A percentile compares a stretch with the other conserved stretches of the same genome.
phyloP scores from a whole-genome alignment of 1,284 basidiomycete genomes.

The Marasmius tenuissimus region DNA sequence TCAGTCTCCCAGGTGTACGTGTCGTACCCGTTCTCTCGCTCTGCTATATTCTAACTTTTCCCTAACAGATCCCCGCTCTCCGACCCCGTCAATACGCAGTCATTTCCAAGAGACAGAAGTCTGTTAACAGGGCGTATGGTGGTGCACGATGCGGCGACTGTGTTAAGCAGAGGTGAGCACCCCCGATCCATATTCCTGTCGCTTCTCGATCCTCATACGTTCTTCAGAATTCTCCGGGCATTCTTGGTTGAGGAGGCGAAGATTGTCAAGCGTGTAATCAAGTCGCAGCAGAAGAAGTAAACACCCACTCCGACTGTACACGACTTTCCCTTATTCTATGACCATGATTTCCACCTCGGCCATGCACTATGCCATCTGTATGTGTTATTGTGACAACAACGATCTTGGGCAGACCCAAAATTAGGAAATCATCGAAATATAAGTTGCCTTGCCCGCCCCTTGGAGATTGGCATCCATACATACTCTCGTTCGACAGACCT shows the following conservation, averaged over 20 bases:
- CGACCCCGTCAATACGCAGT: slow-evolving; percentile 92
- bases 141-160: slow-evolving; percentile 93
- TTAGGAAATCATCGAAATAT: too few species aligned
- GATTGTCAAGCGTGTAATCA: slow-evolving; percentile 99
- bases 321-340: neutral
- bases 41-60: neutral
- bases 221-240: slow-evolving; percentile 87
- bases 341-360: neutral
- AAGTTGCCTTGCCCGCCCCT: too few species aligned
- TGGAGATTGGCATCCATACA: too few species aligned
- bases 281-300: slow-evolving; percentile 68
- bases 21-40: neutral
- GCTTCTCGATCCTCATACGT: neutral
- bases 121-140: slow-evolving; percentile 91
- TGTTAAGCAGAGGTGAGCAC: slow-evolving; percentile 85
- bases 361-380: too few species aligned
- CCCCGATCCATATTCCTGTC: neutral
- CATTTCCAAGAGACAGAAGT: slow-evolving; percentile 95
- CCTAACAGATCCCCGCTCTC: slow-evolving; percentile 80
- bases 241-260: slow-evolving; percentile 99
- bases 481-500: too few species aligned
- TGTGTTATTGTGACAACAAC: too few species aligned
- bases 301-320: neutral
- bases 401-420: too few species aligned
- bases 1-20: slow-evolving; percentile 88